Evolutionary conservation across 1,284 basidiomycete species (phyloP).

Genomic region (Cryptococcus sp.): DNA sequence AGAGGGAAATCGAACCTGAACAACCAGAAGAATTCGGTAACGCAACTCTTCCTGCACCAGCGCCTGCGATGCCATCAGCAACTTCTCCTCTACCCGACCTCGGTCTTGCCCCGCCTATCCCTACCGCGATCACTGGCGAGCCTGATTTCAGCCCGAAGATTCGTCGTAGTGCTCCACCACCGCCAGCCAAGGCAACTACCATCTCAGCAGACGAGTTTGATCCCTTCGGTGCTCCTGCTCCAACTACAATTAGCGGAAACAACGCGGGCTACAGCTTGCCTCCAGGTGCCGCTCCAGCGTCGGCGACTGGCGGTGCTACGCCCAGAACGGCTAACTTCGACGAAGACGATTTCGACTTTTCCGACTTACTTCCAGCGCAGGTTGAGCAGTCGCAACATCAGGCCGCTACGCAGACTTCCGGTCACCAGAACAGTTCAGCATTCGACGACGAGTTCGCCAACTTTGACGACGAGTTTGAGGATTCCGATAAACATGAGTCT

Average conservation of each 20-base stretch:
- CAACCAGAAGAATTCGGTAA: conserved; percentile 1
- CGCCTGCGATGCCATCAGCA: conserved; percentile 26
- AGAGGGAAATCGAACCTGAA: neutral
- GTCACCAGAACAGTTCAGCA: conserved; percentile 12
- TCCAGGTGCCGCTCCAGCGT: conserved; percentile 16
- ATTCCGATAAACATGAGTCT: conserved; percentile 18
- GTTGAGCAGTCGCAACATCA: conserved; percentile 21
- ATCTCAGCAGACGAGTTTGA: conserved; percentile 26
- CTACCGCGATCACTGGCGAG: conserved; percentile 6
- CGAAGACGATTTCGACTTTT: conserved; percentile 85
- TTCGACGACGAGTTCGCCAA: conserved; percentile 54
- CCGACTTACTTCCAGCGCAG: conserved; percentile 57
- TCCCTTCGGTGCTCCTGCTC: conserved; percentile 27
- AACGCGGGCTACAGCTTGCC: conserved; percentile 8
- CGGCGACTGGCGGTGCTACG: conserved; percentile 5
- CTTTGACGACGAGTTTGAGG: conserved; percentile 57
- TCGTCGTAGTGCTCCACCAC: conserved; percentile 47
- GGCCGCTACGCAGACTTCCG: neutral
- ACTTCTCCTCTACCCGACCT: conserved; percentile 43
- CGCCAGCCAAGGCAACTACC: conserved; percentile 20
- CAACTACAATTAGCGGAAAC: neutral
- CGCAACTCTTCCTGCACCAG: conserved; percentile 30
- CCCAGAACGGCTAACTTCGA: conserved; percentile 61
- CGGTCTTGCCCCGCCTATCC: conserved; percentile 61
- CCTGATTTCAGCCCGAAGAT: conserved; percentile 20